These are phyloP conservation scores for Flammula alnicola DNA, from an alignment of 1,284 basidiomycete species.

Conservation along the genomic window DNA sequence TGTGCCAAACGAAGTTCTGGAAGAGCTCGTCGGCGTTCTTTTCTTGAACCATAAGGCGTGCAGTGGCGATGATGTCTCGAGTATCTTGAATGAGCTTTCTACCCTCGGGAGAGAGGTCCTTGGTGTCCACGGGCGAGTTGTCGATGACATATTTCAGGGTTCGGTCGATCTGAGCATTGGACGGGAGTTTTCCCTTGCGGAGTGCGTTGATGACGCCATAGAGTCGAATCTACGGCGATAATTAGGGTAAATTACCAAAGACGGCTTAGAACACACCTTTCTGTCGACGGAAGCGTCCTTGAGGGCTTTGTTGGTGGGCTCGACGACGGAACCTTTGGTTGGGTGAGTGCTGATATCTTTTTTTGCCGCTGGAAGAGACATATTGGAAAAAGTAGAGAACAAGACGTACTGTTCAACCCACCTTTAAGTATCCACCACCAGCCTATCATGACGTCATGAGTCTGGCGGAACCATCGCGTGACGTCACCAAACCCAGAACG, in stretches of 20 bases:
- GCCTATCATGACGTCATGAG: too few species aligned
- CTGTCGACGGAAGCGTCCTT: constrained; percentile 68
- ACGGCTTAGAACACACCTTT: constrained; percentile 47
- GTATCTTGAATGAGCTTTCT: constrained; percentile 77
- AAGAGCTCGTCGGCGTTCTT: constrained; percentile 92
- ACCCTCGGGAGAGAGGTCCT: constrained; percentile 75
- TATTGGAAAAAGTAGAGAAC: too few species aligned
- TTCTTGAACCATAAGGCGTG: constrained; percentile 68
- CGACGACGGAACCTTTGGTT: constrained; percentile 54
- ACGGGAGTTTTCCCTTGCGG: constrained; percentile 76
- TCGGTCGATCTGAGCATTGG: constrained; percentile 80
- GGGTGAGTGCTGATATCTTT: constrained; percentile 67
- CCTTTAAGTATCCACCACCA: too few species aligned
- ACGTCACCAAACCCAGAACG: too few species aligned
- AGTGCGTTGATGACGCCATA: constrained; percentile 83
- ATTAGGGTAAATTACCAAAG: background rate
- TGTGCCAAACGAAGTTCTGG: constrained; percentile 86
- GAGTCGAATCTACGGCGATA: constrained; percentile 54
- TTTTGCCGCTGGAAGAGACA: constrained; percentile 66
- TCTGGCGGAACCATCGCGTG: too few species aligned
- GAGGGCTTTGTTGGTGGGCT: constrained; percentile 55
- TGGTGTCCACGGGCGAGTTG: constrained; percentile 69
- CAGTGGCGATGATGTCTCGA: constrained; percentile 74
- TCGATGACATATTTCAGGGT: constrained; percentile 71
- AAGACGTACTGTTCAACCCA: too few species aligned